Conservation (phyloP, 1,139 yeast species). For the Diutina rugosa region DNA sequence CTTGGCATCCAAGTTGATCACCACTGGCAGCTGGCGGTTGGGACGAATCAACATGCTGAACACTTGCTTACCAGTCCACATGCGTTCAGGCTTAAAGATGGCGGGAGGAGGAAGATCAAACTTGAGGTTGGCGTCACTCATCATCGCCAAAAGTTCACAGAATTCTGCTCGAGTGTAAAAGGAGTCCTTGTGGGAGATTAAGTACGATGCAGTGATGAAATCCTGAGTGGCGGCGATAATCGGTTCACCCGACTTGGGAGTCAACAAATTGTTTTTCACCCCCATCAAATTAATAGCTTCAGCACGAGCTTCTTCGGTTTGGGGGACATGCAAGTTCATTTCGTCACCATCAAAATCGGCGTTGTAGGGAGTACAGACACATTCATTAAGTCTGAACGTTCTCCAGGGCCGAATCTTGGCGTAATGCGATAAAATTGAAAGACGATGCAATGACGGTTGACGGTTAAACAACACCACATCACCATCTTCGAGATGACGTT, state of each 20-base stretch:
- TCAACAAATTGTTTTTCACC: slow-evolving; percentile 82
- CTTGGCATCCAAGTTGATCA: slow-evolving; percentile 88
- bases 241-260: slow-evolving; percentile 98
- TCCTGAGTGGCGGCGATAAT: slow-evolving; percentile 99
- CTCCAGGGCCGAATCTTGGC: slow-evolving; percentile 98
- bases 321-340: slow-evolving; percentile 98
- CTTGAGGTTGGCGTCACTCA: slow-evolving; percentile 84
- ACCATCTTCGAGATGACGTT: slow-evolving; percentile 94
- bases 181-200: slow-evolving; percentile 86
- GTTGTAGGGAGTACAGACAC: slow-evolving; percentile 98
- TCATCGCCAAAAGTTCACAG: slow-evolving; percentile 78
- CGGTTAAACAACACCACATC: slow-evolving; percentile 93
- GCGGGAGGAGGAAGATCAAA: slow-evolving; percentile 96
- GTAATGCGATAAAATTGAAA: slow-evolving; percentile 88
- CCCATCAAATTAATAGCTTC: slow-evolving; percentile 98
- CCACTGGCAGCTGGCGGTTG: slow-evolving; percentile 58
- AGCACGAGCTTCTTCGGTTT: slow-evolving; percentile 97
- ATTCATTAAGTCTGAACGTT: slow-evolving; percentile 91
- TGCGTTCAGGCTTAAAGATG: slow-evolving; percentile 70
- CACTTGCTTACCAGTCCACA: slow-evolving; percentile 98
- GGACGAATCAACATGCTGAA: slow-evolving; percentile 83
- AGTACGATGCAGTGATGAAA: slow-evolving; percentile 91
- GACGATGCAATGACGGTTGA: slow-evolving; percentile 93
- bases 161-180: slow-evolving; percentile 83
- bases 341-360: slow-evolving; percentile 99